Evolutionary conservation across 805 yeast species (phyloP).

Genomic region (Kluyveromyces nonfermentans): DNA sequence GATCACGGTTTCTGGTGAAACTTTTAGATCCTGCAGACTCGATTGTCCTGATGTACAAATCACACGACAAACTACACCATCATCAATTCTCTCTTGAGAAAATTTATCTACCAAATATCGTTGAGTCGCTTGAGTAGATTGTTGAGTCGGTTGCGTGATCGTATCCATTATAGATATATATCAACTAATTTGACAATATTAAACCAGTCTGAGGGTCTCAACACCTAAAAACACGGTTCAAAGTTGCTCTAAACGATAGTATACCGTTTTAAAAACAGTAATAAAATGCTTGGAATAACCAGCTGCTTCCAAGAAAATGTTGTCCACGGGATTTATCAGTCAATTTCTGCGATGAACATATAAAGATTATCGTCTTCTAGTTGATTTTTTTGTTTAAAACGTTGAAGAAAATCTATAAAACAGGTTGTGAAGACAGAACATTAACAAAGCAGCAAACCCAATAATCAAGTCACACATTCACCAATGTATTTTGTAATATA

Average conservation of each 20-base stretch:
- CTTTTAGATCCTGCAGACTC: slow-evolving; percentile 36
- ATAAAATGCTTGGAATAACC: too few species aligned
- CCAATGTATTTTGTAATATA: too few species aligned
- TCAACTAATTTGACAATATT: background rate
- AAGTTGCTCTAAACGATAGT: background rate
- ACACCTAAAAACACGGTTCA: background rate
- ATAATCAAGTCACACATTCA: too few species aligned
- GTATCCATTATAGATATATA: slow-evolving; percentile 19
- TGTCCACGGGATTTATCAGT: too few species aligned
- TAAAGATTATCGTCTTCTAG: too few species aligned
- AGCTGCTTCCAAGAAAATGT: too few species aligned
- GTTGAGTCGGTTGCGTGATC: slow-evolving; percentile 36
- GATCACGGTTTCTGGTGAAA: slow-evolving; percentile 25
- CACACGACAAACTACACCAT: slow-evolving; percentile 41
- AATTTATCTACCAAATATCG: slow-evolving; percentile 27
- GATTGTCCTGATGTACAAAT: slow-evolving; percentile 54
- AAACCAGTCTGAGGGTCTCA: background rate
- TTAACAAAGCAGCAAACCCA: too few species aligned
- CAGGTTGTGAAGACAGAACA: too few species aligned
- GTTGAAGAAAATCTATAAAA: too few species aligned
- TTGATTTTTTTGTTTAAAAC: too few species aligned
- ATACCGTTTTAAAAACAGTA: too few species aligned
- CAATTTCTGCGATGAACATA: too few species aligned
- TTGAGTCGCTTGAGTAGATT: slow-evolving; percentile 35
- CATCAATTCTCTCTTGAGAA: slow-evolving; percentile 32